Conservation (phyloP, 371 early-diverging fungal species). For the Sporodiniella umbellata region DNA sequence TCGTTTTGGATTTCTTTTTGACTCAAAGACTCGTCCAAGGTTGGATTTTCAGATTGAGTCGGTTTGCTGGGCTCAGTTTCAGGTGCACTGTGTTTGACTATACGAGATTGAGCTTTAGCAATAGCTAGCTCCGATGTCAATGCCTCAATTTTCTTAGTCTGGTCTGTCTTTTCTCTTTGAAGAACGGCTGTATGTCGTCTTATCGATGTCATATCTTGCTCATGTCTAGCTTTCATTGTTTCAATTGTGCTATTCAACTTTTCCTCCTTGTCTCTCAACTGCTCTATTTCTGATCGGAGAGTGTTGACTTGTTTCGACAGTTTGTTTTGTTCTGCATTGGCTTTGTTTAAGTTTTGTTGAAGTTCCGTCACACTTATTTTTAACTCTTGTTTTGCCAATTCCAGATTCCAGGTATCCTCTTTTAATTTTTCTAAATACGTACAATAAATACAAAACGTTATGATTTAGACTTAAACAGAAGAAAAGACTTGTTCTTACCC, state of each 20-base stretch:
- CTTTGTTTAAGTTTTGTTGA: constrained; percentile 52
- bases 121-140: constrained; percentile 54
- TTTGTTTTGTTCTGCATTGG: constrained; percentile 55
- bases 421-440: constrained; percentile 42
- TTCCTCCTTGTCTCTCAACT: constrained; percentile 63
- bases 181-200: constrained; percentile 57
- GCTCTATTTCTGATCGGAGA: constrained; percentile 59
- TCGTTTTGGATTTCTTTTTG: constrained; percentile 10
- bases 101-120: constrained; percentile 43
- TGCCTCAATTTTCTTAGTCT: constrained; percentile 58
- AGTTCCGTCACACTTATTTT: constrained; percentile 53
- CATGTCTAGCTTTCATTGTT: constrained; percentile 55
- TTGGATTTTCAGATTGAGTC: constrained; percentile 20
- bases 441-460: background rate
- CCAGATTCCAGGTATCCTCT: constrained; percentile 62
- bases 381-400: constrained; percentile 57
- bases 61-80: constrained; percentile 8
- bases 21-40: constrained; percentile 13
- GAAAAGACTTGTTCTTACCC: no score
- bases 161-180: constrained; percentile 66
- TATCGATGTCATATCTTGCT: constrained; percentile 62
- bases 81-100: constrained; percentile 23
- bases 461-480: no score
- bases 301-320: constrained; percentile 50
- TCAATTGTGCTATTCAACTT: constrained; percentile 53